Base-by-base conservation (phyloP, 2,329 filamentous ascomycete genomes). In the Colletotrichum abscissum region DNA sequence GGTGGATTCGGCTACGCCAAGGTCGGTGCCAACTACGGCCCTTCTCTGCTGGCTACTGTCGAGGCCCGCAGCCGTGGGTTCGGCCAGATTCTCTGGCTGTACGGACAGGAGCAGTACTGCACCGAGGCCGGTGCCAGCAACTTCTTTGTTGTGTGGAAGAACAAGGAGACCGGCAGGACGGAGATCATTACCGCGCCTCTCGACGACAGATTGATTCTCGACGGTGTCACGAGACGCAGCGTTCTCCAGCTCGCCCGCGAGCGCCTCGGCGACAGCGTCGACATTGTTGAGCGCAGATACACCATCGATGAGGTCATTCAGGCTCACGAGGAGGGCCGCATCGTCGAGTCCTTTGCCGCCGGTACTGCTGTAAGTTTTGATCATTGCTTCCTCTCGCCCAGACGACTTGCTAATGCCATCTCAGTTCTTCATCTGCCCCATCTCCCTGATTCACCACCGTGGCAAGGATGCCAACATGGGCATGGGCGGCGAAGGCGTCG, bases 1-100 rank as follows among this genome's bases (percentile, higher is more conserved):
- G 95, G 95, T 74, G 95, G 96, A 11, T 97, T 97, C 81, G 95
- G 95, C 1, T 95, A 93, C 80, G 95, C 95, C 74, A 98, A 98
- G 85, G 90, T 98, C 42, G 95, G 95, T 67, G 95, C 95, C 74
- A 98, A 98, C 87, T 98, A 98, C 82, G 95, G 95, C 0, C 95
- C 95, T 22, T 92, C 90, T 24, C 88, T 98, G 67, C 87, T 94
- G 67, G 94, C 94, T 4, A 95, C 95, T 62, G 88, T 88, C 22
- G 93, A 95, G 82, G 95, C 95, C 3, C 86, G 91, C 69, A 86
- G 85, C 12, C 85, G 89, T 54, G 95, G 96, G 0, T 98, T 91
- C 83, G 90, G 96, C 80, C 96, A 98, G 87, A 93, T 98, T 69
- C 89, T 98, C n/a, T 98, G 95, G 95, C 88, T 98, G 63, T 97